These are phyloP conservation scores for Aegilops longissima DNA, from an alignment of 176 grass and related monocot genomes.

Conservation along the genomic window DNA sequence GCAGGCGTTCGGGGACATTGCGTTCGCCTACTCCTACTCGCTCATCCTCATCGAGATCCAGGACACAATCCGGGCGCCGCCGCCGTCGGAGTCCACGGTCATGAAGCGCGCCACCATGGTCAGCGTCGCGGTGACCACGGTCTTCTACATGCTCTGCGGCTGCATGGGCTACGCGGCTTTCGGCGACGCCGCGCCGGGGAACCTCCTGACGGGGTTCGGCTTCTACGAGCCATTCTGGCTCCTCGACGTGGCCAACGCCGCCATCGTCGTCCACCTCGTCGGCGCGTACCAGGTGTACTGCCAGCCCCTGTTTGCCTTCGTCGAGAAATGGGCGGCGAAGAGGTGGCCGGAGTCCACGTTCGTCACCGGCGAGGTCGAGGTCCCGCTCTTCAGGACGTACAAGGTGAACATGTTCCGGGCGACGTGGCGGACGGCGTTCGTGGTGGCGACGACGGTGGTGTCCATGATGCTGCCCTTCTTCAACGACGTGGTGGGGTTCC, in stretches of 20 bases:
- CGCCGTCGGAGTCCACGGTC: constrained; percentile 47
- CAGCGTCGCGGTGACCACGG: constrained; percentile 40
- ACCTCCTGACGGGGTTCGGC: constrained; percentile 60
- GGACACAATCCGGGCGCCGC: constrained; percentile 46
- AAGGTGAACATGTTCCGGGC: constrained; percentile 55
- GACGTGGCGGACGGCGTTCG: constrained; percentile 71
- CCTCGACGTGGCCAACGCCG: constrained; percentile 59
- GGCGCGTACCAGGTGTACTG: constrained; percentile 75
- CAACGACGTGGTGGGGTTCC: constrained; percentile 75
- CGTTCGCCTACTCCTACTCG: constrained; percentile 88
- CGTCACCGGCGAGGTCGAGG: constrained; percentile 47
- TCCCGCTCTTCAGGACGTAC: constrained; percentile 38
- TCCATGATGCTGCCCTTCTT: constrained; percentile 90
- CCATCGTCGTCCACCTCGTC: constrained; percentile 63
- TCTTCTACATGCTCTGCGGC: constrained; percentile 65
- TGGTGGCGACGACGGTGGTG: constrained; percentile 63
- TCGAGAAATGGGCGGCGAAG: constrained; percentile 68
- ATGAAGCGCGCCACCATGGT: constrained; percentile 48
- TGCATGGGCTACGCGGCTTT: constrained; percentile 56
- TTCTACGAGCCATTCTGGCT: constrained; percentile 75
- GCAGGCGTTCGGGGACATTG: constrained; percentile 82
- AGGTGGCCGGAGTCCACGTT: constrained; percentile 48
- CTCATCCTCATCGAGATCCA: constrained; percentile 80
- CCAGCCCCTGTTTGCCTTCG: constrained; percentile 85
- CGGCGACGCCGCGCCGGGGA: constrained; percentile 45